Percentiles rank a stretch among this genome's conserved stretches.
phyloP scores from a whole-genome alignment of 2,329 filamentous ascomycete species.

The Mycosphaerella sp. region DNA sequence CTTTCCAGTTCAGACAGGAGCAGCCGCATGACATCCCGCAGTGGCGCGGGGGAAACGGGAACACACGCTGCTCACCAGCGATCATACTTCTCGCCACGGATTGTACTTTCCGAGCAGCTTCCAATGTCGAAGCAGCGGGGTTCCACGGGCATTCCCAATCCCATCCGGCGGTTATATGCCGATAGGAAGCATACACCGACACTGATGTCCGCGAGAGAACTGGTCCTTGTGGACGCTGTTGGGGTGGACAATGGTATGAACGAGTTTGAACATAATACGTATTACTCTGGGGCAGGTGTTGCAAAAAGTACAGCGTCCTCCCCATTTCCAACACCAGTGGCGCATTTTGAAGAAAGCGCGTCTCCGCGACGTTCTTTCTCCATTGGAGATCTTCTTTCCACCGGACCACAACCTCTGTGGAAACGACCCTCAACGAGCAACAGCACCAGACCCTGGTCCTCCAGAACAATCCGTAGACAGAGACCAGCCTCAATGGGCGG shows the following conservation, averaged over 20 bases:
- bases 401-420: constrained; percentile 34
- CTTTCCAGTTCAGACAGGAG: constrained; percentile 11
- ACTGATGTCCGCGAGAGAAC: constrained; percentile 29
- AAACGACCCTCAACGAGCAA: constrained; percentile 35
- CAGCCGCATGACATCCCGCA: constrained; percentile 12
- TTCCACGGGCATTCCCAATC: constrained; percentile 35
- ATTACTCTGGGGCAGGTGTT: constrained; percentile 8
- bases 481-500: constrained; percentile 34
- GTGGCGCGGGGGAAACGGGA: background rate
- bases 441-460: constrained; percentile 30
- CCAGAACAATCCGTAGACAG: constrained; percentile 24
- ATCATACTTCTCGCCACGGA: constrained; percentile 33
- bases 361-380: constrained; percentile 46
- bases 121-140: constrained; percentile 20
- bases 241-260: constrained; percentile 27
- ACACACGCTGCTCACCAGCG: constrained; percentile 28
- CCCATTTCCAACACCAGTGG: constrained; percentile 20
- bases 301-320: constrained; percentile 25
- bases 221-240: constrained; percentile 19
- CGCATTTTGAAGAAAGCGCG: constrained; percentile 25
- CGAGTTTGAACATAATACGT: constrained; percentile 16
- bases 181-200: constrained; percentile 33
- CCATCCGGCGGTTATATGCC: constrained; percentile 33
- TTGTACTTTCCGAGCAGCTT: constrained; percentile 18
- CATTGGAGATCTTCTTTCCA: constrained; percentile 40